Percentiles rank a stretch among this genome's conserved stretches.
Evolutionary conservation across 139 green algal genomes (phyloP).

Genomic region (Nannochloris sp.): DNA sequence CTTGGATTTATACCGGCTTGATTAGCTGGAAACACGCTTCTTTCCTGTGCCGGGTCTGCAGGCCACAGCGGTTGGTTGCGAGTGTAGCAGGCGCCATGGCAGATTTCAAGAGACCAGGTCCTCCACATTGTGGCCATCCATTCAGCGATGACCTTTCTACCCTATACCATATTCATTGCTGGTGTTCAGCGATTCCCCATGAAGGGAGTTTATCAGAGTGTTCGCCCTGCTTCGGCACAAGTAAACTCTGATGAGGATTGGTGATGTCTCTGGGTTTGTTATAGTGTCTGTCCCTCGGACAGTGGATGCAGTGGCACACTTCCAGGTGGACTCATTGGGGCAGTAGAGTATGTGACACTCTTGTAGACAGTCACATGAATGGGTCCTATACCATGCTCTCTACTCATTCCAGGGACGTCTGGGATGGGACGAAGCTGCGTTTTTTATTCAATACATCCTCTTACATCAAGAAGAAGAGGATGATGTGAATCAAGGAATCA

Average conservation of each 20-base stretch:
- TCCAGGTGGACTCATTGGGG: conserved; percentile 4
- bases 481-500: too few species aligned
- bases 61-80: too few species aligned
- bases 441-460: background rate
- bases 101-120: background rate
- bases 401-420: background rate
- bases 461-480: too few species aligned
- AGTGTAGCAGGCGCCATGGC: too few species aligned
- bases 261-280: background rate
- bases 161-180: conserved; percentile 8
- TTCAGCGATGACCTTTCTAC: conserved; percentile 4
- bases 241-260: conserved; percentile 5
- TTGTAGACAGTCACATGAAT: conserved; percentile 1
- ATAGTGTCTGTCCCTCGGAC: too few species aligned
- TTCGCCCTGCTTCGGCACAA: conserved; percentile 2
- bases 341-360: conserved; percentile 5
- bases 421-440: conserved; percentile 5
- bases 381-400: background rate
- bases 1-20: too few species aligned
- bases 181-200: too few species aligned
- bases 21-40: accelerated
- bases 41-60: too few species aligned
- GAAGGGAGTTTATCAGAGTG: background rate
- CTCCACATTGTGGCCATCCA: background rate
- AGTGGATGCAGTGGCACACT: background rate